Base-by-base conservation (phyloP, 768 basidiomycete species). In the Panaeolus papilionaceus region DNA sequence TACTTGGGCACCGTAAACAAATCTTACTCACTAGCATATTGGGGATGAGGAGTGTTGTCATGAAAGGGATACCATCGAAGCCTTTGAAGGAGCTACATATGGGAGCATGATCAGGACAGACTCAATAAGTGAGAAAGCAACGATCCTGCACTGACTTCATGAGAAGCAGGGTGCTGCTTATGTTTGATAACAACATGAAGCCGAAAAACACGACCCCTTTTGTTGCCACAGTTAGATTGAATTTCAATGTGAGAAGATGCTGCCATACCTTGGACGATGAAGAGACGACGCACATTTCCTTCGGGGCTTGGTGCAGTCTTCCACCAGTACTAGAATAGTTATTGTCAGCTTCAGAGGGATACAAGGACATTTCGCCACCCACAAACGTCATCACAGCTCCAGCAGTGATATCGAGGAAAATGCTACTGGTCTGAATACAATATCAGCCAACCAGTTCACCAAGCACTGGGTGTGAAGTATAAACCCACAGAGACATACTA, bases 231-330 rank as follows among this genome's bases (percentile, higher is more conserved):
- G 18, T 16, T 62, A 16, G 40, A 64, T 18, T 33, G 28, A 8
- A 23, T 18, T 14, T 12, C 37, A 7, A 63, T 23, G 4, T 10
- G 14, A 49, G 4, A 14, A 18, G 33, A 16, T 12, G 2, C 6
- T 28, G 5, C 9, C 38, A 26, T 62, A 65, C 67, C 64, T 49
- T 68, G 67, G 26, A 26, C n/a, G 33, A 68, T 20, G 51, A 68
- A 44, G 10, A 68, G 37, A 4, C 20, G 64, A 44, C 64, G 64
- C 4, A 68, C 14, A 49, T 47, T 18, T 6, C 47, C 44, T 18
- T 47, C 26, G 6, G 44, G 28, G 14, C 42, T 18, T 33, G 26
- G 18, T 14, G 26, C 11, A 26, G 23, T 54, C 1, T 23, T 47
- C 38, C 10, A 44, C 33, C 61, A 62, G 33, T 39, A 68, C 37